These are phyloP conservation scores for Lichtheimia corymbifera DNA, from an alignment of 371 early-diverging fungal species.

Conservation along the genomic window DNA sequence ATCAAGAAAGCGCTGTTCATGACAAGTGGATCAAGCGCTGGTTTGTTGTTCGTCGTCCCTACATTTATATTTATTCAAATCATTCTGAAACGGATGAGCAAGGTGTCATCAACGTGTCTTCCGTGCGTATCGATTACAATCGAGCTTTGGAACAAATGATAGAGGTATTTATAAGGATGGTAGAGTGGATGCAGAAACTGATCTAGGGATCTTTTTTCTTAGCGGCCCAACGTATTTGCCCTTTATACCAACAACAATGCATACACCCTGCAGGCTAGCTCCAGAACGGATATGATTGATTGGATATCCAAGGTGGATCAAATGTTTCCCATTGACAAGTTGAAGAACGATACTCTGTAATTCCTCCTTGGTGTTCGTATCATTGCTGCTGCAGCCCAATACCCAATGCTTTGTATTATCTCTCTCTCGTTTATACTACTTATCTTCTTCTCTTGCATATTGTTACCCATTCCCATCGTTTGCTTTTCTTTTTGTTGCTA, in stretches of 20 bases:
- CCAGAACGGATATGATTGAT: constrained; percentile 68
- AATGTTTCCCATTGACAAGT: constrained; percentile 52
- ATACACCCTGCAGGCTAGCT: constrained; percentile 73
- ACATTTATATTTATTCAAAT: constrained; percentile 75
- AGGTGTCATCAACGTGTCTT: constrained; percentile 73
- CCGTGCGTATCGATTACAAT: constrained; percentile 74
- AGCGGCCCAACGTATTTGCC: constrained; percentile 75
- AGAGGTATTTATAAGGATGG: constrained; percentile 37
- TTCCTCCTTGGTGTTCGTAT: too few species aligned
- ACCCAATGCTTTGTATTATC: too few species aligned
- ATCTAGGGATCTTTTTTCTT: constrained; percentile 1
- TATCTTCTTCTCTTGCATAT: too few species aligned
- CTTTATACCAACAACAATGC: constrained; percentile 80
- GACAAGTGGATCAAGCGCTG: constrained; percentile 79
- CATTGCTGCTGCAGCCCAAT: too few species aligned
- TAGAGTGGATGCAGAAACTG: not conserved
- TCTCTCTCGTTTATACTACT: too few species aligned
- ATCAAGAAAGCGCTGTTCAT: constrained; percentile 59
- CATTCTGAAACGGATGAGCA: constrained; percentile 69
- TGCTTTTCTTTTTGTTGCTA: too few species aligned
- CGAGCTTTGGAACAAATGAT: constrained; percentile 68
- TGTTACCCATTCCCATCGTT: too few species aligned
- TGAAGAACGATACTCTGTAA: constrained; percentile 19
- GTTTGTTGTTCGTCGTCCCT: constrained; percentile 87
- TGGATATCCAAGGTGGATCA: constrained; percentile 82